Base-by-base conservation (phyloP, 106 monocot species). In the Vanilla planifolia region DNA sequence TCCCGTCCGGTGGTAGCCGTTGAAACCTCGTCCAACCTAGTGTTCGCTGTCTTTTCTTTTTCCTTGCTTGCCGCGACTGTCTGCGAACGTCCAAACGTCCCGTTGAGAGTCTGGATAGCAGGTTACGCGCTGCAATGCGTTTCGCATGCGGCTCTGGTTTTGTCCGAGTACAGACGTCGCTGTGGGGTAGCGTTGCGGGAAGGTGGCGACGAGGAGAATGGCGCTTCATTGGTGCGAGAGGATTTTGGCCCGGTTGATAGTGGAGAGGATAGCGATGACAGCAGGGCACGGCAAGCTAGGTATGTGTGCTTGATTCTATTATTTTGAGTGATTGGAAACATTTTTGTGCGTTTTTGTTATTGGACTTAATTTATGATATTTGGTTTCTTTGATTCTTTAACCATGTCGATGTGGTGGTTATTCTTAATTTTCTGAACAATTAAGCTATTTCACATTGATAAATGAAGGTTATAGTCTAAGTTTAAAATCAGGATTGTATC, bases 11-110 rank as follows among this genome's bases (percentile, higher is more conserved):
- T 89, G 7, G 85, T 89, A 33, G 81, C 80, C n/a, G 60, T 94
- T 29, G 93, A 94, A 61, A 69, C 89, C 40, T 40, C 74, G 1
- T 94, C 89, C 89, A 94, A 94, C 61, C 61, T 89, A 32, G 67
- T 80, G 41, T 94, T 89, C 67, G 76, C 69, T 11, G 71, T 69
- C 11, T 62, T 73, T 1, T 55, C 89, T 9, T 65, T 46, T 2
- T 76, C 57, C 27, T 55, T 83, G 53, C 72, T 89, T 40, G 68
- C 62, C 8, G 55, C 62, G 19, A 75, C 89, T 10, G 8, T 67
- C 0, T 13, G 35, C 59, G 93, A 89, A 68, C 37, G 68, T 40
- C 84, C 88, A 4, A 58, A 63, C 48, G 75, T 64, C 3, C 89
- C 82, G 11, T n/a, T 85, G 53, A 65, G 85, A 72, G 27, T 78